Evolutionary conservation across 148 eudicot genomes (phyloP), one percentile per base, ranked within the genome.

Genomic region (Limonium bicolor): DNA sequence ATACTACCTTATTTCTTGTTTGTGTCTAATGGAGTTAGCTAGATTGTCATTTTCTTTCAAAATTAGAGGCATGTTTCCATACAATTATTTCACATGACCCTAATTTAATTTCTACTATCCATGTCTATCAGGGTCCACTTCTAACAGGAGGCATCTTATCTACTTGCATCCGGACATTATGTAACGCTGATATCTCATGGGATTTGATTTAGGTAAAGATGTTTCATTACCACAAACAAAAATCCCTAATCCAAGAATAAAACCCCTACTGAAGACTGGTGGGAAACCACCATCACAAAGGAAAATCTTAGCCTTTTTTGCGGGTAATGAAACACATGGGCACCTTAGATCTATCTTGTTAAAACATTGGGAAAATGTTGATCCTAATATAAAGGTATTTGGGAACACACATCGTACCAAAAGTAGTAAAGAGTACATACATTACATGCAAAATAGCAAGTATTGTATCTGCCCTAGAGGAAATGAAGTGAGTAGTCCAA

Each of bases 261-360:
- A 57, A 27, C 85, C 85, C 20, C 17, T 66, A 19, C 47, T 63
- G 46, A 65, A 58, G 2, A 41, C 69, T 3, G 85, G 93, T 4
- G 85, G 86, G 1, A 62, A 74, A 16, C 59, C 70, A 3, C 59
- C 70, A 20, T 68, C 72, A 15, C 46, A 59, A 30, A 69, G 79
- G 16, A 20, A 58, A 36, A 71, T 57, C 56, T 58, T 82, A 11
- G 78, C 93, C 6, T 82, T 77, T 37, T 82, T 68, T 24, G 76
- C 85, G 1, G 93, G 93, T 10, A n/a, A n/a, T n/a, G 54, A 69
- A 43, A 77, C 77, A 82, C 85, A 74, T 4, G 93, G 93, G 0
- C 50, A 64, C 41, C 67, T 69, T 12, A 57, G 93, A 16, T 76
- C 86, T 4, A 52, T 67, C 22, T 61, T 82, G 3, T 21, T 82